Base-by-base conservation (phyloP, 176 grass and related monocot species). In the Aegilops bicornis region DNA sequence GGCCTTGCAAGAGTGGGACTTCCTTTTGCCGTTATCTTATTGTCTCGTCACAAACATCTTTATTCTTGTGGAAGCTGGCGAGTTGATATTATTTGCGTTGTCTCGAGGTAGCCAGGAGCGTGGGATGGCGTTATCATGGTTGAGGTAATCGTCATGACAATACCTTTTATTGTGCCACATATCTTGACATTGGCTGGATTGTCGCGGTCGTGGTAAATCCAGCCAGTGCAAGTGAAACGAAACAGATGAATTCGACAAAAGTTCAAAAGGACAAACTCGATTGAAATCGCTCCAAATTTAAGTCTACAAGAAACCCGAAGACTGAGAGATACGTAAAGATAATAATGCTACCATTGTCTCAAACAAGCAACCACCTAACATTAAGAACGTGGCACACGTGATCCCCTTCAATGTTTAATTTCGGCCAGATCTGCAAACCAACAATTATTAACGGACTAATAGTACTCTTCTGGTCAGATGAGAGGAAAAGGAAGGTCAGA, bases 401-500 rank as follows among this genome's bases (percentile, higher is more conserved):
- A 47, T 59, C 24, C 70, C 48, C 48, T 27, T 45, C 37, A 35
- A 32, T 42, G 24, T 80, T 82, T 23, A 82, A 25, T 27, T 76
- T 54, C 20, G 45, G 9, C 47, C 16, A 69, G 20, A 47, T 86
- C 27, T 29, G 29, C 10, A 60, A 61, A 63, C 67, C 35, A 73
- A 79, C 17, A 29, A 64, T 29, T 61, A 19, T 29, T 61, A 82
- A 81, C 6, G 27, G 24, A 5, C 30, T 25, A n/a, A 80, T 30
- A 50, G 22, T 17, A 65, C 23, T 12, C 13, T 19, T 74, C 64
- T 56, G 43, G 69, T 61, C 47, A n/a, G 64, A 48, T 67, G 23
- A 54, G 22, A 7, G 52, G 64, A 89, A 61, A 82, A 10, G 62
- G 62, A 82, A 82, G 72, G 37, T 70, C 63, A 40, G 30, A 76